Conservation (phyloP, 805 yeast species). For the Wickerhamiella qilinensis region DNA sequence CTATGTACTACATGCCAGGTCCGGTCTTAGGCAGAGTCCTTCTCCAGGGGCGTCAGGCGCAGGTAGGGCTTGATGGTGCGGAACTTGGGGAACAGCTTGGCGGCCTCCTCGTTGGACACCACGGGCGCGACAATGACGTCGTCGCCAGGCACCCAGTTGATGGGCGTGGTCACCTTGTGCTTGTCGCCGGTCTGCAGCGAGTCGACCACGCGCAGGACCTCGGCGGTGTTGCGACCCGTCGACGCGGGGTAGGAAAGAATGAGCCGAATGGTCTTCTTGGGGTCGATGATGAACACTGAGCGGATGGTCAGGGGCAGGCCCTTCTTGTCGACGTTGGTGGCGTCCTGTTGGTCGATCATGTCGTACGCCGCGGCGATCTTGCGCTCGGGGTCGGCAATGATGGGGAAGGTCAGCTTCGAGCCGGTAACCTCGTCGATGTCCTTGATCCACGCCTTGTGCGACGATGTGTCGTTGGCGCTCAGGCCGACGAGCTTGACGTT, state of each 20-base stretch:
- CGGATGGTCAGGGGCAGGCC: conserved; percentile 77
- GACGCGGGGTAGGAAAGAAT: conserved; percentile 82
- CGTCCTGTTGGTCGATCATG: conserved; percentile 73
- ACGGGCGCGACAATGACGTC: conserved; percentile 87
- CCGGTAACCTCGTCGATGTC: conserved; percentile 78
- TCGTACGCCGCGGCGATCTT: conserved; percentile 66
- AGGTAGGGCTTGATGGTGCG: conserved; percentile 78
- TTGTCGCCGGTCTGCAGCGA: conserved; percentile 74
- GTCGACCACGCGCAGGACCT: conserved; percentile 78
- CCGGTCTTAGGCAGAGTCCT: too few relatives aligned
- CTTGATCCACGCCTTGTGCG: conserved; percentile 75
- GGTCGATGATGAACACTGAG: conserved; percentile 82
- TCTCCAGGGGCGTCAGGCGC: conserved; percentile 35
- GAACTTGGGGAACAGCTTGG: conserved; percentile 73
- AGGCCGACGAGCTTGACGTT: conserved; percentile 75
- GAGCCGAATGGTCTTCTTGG: conserved; percentile 72
- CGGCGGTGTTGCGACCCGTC: conserved; percentile 84
- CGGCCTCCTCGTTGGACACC: conserved; percentile 63
- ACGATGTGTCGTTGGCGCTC: conserved; percentile 67
- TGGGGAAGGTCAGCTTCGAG: conserved; percentile 65
- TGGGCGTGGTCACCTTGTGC: conserved; percentile 76
- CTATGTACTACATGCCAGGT: too few relatives aligned
- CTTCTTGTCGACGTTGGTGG: conserved; percentile 48
- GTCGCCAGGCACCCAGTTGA: conserved; percentile 76
- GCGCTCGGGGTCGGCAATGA: conserved; percentile 71